Evolutionary conservation across 305 asterid species (phyloP).

Genomic region (Solanum hybrid): DNA sequence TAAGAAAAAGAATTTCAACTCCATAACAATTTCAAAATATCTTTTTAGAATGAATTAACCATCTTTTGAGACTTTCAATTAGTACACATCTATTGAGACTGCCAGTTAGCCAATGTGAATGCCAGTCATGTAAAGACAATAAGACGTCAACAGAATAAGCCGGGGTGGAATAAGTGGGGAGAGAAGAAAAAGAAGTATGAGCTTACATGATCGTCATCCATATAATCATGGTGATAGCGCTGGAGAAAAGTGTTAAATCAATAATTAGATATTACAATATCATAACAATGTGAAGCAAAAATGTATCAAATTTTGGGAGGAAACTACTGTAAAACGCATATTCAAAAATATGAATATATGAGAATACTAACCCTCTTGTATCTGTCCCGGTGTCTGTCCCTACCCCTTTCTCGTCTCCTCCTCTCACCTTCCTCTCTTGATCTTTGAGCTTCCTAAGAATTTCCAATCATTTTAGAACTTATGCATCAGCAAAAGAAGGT

Average conservation of each 20-base stretch:
- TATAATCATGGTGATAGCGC: slow-evolving; percentile 45
- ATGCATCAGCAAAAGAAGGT: slow-evolving; percentile 1
- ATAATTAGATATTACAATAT: slow-evolving; percentile 1
- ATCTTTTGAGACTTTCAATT: neutral
- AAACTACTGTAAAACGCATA: neutral
- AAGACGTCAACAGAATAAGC: neutral
- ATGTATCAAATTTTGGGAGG: neutral
- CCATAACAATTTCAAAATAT: neutral
- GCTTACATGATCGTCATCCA: slow-evolving; percentile 85
- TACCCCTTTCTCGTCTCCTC: slow-evolving; percentile 69
- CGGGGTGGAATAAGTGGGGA: neutral
- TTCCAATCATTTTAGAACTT: neutral
- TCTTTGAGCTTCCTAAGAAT: slow-evolving; percentile 64
- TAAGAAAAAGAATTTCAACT: neutral
- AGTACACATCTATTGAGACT: neutral
- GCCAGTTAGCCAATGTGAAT: neutral
- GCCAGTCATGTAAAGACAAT: neutral
- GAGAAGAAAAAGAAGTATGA: neutral
- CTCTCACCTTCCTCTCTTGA: slow-evolving; percentile 93
- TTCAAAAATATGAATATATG: neutral
- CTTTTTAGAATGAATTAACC: neutral
- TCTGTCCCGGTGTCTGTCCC: slow-evolving; percentile 44
- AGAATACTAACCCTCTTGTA: slow-evolving; percentile 39
- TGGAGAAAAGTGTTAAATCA: slow-evolving; percentile 31
- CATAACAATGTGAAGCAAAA: neutral